Evolutionary conservation across 2,329 filamentous ascomycete species (phyloP), one percentile per base, ranked within the genome.

Genomic region (Exophiala xenobiotica): DNA sequence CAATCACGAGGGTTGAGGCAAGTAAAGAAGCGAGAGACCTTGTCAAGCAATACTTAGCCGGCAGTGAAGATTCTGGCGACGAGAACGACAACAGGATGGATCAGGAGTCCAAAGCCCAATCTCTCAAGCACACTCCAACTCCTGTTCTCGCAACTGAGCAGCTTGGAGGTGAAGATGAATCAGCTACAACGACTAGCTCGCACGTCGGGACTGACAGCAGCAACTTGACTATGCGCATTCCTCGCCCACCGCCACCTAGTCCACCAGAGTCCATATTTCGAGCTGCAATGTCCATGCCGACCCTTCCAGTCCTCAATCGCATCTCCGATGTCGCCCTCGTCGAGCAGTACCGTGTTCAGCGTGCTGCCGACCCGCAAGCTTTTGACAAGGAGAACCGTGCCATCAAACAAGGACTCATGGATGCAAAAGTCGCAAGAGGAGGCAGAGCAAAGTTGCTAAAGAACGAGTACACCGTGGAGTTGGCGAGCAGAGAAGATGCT

Each of bases 381-480:
- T 57, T 54, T 29, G 51, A 57, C 31, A 44, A 51, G n/a, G 38
- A 48, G 31, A 57, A 46, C n/a, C 38, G 43, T 4, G 16, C 9
- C 16, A 54, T 54, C 48, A 54, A 54, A 31, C 43, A 37, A 23
- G 33, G 33, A 2, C 46, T 54, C n/a, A 27, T 57, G 9, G 33
- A 29, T 26, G 46, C 51, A 6, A 57, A 54, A 24, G 27, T 57
- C 19, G 51, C 43, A 18, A 27, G 51, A 23, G 51, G 54, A 14
- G 54, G 54, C 11, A 51, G 23, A 11, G 8, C 29, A 6, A 8
- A 20, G 14, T 23, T 56, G 35, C 51, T 56, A 14, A 40, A 38
- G 20, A 53, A 57, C 20, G 54, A 57, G 38, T 54, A 57, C 40
- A 54, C 51, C 3, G 54, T 54, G n/a, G 51, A 57, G 29, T 22